Base-by-base conservation (phyloP, 768 basidiomycete genomes). In the Mycena kentingensis region DNA sequence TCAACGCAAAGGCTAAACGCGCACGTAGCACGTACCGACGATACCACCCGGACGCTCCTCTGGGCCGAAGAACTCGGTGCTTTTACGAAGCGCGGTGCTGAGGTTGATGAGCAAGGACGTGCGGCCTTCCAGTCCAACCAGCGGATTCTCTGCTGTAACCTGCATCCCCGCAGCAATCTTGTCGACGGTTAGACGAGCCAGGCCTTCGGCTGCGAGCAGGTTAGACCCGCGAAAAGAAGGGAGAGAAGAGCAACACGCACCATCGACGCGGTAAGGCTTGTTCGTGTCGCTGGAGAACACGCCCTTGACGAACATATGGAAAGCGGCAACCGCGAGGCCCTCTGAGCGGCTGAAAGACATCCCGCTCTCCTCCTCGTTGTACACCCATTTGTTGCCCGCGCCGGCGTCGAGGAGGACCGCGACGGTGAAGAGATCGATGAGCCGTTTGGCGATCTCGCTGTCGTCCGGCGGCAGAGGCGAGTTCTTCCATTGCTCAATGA, bases 341-440 rank as follows among this genome's bases (percentile, higher is more conserved):
- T 85, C 90, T 5, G 81, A 94, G 61, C 88, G 78, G 46, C 73
- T 65, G 67, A 84, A 93, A 0, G 67, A 73, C 50, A 74, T 63
- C 0, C 79, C 81, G 0, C 81, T 78, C 0, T 65, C 71, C 5
- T 76, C 67, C 51, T 95, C 93, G 6, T 71, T 75, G 68, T 88
- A 98, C 11, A 68, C 69, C 95, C 95, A 98, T 1, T 71, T 63
- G 50, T 81, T 86, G 0, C 95, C 96, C 0, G 95, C 96, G 1
- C 95, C 95, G 0, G 95, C 96, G 62, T 98, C 96, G 29, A 99
- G 83, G 13, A 98, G 78, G 7, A 98, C 96, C 11, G 93, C 93
- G 26, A 92, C 88, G 21, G 87, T 73, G 73, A 94, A 95, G 34
- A 97, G 81, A 70, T 98, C 96, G 65, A 98, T 77, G 28, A 93